Percentiles rank a stretch among this genome's conserved stretches.
Evolutionary conservation across 2,329 filamentous ascomycete genomes (phyloP).

Genomic region (Lachnellula arida): DNA sequence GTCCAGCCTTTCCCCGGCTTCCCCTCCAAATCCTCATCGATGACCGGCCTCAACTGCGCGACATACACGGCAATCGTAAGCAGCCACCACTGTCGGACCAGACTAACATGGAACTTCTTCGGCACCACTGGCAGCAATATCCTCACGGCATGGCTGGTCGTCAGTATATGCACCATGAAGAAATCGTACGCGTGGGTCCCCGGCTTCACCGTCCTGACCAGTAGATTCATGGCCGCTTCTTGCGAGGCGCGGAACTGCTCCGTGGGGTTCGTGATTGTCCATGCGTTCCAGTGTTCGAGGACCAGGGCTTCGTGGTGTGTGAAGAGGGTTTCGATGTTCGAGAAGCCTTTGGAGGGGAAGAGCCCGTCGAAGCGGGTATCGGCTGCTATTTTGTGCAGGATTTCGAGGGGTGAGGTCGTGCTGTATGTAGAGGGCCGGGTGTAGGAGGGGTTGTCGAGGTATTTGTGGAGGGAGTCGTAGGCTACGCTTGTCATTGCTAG

Average conservation of each 20-base stretch:
- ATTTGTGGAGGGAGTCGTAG: conserved; percentile 58
- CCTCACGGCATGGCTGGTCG: conserved; percentile 82
- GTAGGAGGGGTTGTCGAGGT: conserved; percentile 69
- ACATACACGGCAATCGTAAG: conserved; percentile 76
- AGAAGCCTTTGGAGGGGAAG: conserved; percentile 52
- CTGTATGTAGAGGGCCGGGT: conserved; percentile 57
- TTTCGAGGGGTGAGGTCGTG: conserved; percentile 60
- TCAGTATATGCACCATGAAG: conserved; percentile 76
- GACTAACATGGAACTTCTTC: conserved; percentile 61
- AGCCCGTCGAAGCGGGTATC: conserved; percentile 68
- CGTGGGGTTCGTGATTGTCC: conserved; percentile 66
- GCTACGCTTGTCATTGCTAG: conserved; percentile 61
- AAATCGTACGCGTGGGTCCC: conserved; percentile 71
- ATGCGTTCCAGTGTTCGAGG: conserved; percentile 88
- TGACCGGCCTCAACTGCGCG: conserved; percentile 64
- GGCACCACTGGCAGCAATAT: conserved; percentile 77
- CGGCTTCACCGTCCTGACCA: conserved; percentile 55
- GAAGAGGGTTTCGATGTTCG: conserved; percentile 66
- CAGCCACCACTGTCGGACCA: conserved; percentile 89
- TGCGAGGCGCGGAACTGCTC: conserved; percentile 71
- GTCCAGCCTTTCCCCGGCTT: conserved; percentile 60
- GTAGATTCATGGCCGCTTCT: conserved; percentile 54
- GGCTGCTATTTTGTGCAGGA: conserved; percentile 62
- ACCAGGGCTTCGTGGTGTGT: conserved; percentile 63
- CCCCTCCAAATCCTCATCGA: conserved; percentile 63